Conservation (phyloP, 1,284 basidiomycete genomes). For the Ganoderma multipileum region DNA sequence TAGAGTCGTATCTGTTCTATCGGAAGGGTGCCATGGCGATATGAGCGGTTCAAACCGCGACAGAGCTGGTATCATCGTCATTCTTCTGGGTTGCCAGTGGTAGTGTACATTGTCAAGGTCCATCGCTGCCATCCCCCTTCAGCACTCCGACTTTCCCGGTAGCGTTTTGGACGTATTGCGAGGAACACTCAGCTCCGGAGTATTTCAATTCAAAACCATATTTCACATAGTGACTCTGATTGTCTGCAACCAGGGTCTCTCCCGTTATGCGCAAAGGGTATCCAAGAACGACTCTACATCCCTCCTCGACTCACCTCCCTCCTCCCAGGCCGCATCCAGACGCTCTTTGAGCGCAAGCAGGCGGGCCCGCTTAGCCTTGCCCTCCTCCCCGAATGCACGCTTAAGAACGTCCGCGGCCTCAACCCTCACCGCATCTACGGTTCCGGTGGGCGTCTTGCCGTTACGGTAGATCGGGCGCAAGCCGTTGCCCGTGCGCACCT, state of each 20-base stretch:
- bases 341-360: slow-evolving; percentile 18
- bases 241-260: neutral
- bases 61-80: too few relatives aligned
- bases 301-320: slow-evolving; percentile 11
- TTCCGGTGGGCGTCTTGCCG: slow-evolving; percentile 22
- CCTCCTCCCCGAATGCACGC: slow-evolving; percentile 27
- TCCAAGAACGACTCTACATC: slow-evolving; percentile 16
- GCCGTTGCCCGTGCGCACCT: slow-evolving; percentile 32
- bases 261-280: neutral
- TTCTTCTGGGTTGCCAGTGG: too few relatives aligned
- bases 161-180: too few relatives aligned
- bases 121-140: too few relatives aligned
- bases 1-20: too few relatives aligned
- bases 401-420: slow-evolving; percentile 23
- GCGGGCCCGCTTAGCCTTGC: slow-evolving; percentile 25
- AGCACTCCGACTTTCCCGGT: too few relatives aligned
- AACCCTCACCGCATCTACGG: slow-evolving; percentile 22
- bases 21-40: too few relatives aligned
- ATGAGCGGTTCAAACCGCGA: too few relatives aligned
- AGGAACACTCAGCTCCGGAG: too few relatives aligned
- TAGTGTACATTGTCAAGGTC: too few relatives aligned
- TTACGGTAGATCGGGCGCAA: slow-evolving; percentile 26
- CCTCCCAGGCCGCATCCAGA: slow-evolving; percentile 16
- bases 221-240: neutral
- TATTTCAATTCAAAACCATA: too few relatives aligned